Conservation (phyloP, 768 basidiomycete species). For the Suillus decipiens region DNA sequence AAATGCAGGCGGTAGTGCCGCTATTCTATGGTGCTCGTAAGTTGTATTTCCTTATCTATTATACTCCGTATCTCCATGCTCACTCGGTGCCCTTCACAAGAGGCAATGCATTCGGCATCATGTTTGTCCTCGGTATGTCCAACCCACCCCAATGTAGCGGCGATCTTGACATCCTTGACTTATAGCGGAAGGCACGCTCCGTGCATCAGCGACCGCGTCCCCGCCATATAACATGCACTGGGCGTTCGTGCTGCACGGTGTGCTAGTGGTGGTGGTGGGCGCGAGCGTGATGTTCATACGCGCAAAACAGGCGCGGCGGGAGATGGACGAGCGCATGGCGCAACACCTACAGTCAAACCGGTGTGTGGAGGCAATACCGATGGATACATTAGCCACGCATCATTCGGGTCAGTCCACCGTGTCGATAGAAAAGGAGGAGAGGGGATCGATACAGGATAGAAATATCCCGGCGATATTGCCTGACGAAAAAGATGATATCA, state of each 20-base stretch:
- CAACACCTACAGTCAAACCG: not conserved
- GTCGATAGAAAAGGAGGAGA: not conserved
- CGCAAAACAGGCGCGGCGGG: conserved; percentile 65
- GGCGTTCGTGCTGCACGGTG: conserved; percentile 67
- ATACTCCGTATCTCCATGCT: not conserved
- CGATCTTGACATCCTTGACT: not conserved
- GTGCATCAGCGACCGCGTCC: conserved; percentile 55
- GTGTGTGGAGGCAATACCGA: not conserved
- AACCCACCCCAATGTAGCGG: not conserved
- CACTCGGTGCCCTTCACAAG: conserved; percentile 33
- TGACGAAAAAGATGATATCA: not conserved
- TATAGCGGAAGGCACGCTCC: conserved; percentile 66
- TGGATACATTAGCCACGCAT: not conserved
- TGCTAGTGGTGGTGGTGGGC: conserved; percentile 43
- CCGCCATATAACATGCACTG: conserved; percentile 77
- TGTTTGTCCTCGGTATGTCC: conserved; percentile 61
- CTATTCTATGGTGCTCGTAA: conserved; percentile 75
- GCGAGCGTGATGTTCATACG: conserved; percentile 49
- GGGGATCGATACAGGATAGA: conserved; percentile 40
- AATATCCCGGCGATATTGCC: conserved; percentile 10
- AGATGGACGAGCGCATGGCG: conserved; percentile 57
- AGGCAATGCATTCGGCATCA: conserved; percentile 60
- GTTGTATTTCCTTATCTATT: conserved; percentile 25
- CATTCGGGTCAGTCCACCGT: not conserved
- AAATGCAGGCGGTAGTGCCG: conserved; percentile 76